Evolutionary conservation across 2,329 filamentous ascomycete genomes (phyloP).

Genomic region (Xylaria sp.): DNA sequence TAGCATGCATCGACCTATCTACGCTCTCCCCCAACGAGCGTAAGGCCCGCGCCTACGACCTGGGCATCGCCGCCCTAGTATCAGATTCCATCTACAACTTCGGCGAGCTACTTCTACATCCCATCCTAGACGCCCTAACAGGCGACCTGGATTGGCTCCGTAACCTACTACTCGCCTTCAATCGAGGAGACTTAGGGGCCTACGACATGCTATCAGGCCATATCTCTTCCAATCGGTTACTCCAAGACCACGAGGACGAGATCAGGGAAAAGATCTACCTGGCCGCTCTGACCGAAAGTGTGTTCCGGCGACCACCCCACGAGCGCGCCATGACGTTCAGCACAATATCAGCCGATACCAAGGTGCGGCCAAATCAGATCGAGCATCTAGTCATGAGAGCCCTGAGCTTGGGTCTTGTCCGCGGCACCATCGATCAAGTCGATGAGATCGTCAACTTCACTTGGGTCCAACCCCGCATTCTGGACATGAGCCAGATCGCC

Average conservation of each 20-base stretch:
- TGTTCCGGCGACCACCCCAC: slow-evolving; percentile 95
- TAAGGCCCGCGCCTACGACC: slow-evolving; percentile 86
- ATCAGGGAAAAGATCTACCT: slow-evolving; percentile 98
- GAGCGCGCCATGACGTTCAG: slow-evolving; percentile 93
- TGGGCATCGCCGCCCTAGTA: slow-evolving; percentile 90
- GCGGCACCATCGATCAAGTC: slow-evolving; percentile 96
- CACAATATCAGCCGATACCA: slow-evolving; percentile 90
- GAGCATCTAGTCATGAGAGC: slow-evolving; percentile 99
- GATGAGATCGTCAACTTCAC: slow-evolving; percentile 93
- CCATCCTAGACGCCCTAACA: slow-evolving; percentile 88
- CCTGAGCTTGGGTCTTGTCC: slow-evolving; percentile 88
- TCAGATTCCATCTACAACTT: slow-evolving; percentile 99
- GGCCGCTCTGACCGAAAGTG: slow-evolving; percentile 92
- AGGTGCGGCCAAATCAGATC: slow-evolving; percentile 89
- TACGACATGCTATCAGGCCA: slow-evolving; percentile 86
- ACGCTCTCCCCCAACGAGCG: slow-evolving; percentile 79
- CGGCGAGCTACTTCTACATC: slow-evolving; percentile 96
- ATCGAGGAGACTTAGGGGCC: slow-evolving; percentile 88
- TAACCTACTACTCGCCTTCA: slow-evolving; percentile 97
- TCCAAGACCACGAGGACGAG: slow-evolving; percentile 82
- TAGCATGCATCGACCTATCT: slow-evolving; percentile 90
- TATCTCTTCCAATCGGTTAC: slow-evolving; percentile 80
- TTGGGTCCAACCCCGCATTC: slow-evolving; percentile 98
- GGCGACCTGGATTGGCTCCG: slow-evolving; percentile 87
- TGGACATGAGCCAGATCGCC: slow-evolving; percentile 94